Base-by-base conservation (phyloP, 371 early-diverging fungal genomes). In the Synchytrium microbalum region DNA sequence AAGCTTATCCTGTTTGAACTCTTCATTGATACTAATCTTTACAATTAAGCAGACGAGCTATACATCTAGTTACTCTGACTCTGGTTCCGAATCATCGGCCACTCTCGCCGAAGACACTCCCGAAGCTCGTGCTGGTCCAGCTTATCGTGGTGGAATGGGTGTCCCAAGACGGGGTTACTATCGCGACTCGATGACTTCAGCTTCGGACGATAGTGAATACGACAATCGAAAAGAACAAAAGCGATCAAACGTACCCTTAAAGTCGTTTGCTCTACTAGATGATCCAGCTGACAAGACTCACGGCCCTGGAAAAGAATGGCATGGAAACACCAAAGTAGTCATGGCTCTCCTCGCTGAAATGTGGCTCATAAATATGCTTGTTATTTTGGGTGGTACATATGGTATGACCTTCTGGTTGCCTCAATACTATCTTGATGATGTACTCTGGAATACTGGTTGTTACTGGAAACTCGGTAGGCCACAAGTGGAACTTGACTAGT, bases 381-480 rank as follows among this genome's bases (percentile, higher is more conserved):
- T 76, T 61, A 76, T 80, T 30, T 51, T 73, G 10, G 76, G 76
- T 16, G 69, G 69, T 16, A 75, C 74, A 1, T 77, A 67, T 60
- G 30, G 65, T 27, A 69, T 75, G 72, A 69, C 71, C 0, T 80
- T 80, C 59, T 65, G 67, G 58, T 24, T 74, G 13, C 54, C 61
- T 32, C 64, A 66, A 58, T 38, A 54, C 13, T 79, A 79, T 62
- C 55, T 60, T 32, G 80, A 79, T 58, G 57, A 55, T 32, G 62
- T 67, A 32, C 64, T 76, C 25, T 80, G 80, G 80, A 76, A 76
- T 68, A 55, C 54, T 58, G 51, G 67, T 8, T 80, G 80, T 71
- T 77, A 67, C 62, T 80, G 80, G 80, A 80, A 80, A 67, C 56
- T 79, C 26, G 73, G 78, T 78, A 51, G 25, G 73, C 3, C 51